Evolutionary conservation across 352 stramenopile species (phyloP).

Genomic region (Phytophthora citrophthora): DNA sequence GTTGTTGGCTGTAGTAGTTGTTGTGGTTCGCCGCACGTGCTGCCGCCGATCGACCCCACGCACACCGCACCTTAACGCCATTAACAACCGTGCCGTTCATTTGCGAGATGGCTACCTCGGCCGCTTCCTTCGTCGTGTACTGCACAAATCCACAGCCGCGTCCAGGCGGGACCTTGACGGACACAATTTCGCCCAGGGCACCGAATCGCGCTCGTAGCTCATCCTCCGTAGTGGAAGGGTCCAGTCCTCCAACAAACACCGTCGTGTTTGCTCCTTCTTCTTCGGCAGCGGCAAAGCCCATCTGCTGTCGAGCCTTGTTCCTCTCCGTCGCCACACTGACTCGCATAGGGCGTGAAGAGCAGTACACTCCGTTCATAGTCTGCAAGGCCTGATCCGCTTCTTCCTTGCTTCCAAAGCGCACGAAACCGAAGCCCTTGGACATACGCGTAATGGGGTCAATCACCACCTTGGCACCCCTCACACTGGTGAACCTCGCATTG

Average conservation of each 20-base stretch:
- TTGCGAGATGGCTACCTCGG: constrained; percentile 87
- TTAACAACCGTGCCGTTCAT: constrained; percentile 89
- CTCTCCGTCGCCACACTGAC: constrained; percentile 91
- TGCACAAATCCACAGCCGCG: constrained; percentile 92
- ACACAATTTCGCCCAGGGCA: constrained; percentile 75
- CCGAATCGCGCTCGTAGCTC: constrained; percentile 86
- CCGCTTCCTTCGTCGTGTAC: constrained; percentile 82
- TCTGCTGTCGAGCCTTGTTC: constrained; percentile 49
- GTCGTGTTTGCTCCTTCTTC: constrained; percentile 88
- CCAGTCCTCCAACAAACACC: constrained; percentile 92
- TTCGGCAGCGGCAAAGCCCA: constrained; percentile 37
- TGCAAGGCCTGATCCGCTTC: constrained; percentile 89
- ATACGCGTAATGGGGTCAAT: constrained; percentile 89
- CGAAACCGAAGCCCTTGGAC: constrained; percentile 93
- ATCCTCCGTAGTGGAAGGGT: constrained; percentile 81
- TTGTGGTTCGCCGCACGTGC: constrained; percentile 44
- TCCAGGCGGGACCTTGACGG: constrained; percentile 58
- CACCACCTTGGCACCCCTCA: constrained; percentile 91
- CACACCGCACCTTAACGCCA: constrained; percentile 86
- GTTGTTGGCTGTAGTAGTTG: constrained; percentile 66
- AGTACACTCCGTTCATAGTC: constrained; percentile 92
- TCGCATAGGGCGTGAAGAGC: constrained; percentile 88
- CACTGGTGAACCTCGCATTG: constrained; percentile 74
- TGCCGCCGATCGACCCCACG: constrained; percentile 86
- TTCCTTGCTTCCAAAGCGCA: constrained; percentile 89